A percentile compares a stretch with the other conserved stretches of the same genome.
These are phyloP conservation scores for Eurotiales sp. DNA, from an alignment of 2,329 filamentous ascomycete genomes.

Conservation along the genomic window DNA sequence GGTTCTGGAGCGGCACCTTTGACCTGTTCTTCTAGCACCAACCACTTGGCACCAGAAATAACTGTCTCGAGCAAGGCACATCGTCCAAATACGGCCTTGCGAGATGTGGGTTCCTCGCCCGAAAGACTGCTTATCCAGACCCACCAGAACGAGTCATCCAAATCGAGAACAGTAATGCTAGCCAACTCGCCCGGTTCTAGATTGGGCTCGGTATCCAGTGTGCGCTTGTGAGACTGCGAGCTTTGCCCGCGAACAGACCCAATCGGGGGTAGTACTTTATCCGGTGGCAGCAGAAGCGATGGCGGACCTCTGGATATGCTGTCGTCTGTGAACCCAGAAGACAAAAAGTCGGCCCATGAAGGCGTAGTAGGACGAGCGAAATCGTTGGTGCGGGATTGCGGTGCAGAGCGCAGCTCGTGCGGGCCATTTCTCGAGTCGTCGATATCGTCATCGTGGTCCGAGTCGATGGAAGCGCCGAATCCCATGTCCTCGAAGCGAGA, in stretches of 20 bases:
- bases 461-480: constrained; percentile 71
- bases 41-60: constrained; percentile 78
- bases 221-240: constrained; percentile 76
- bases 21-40: constrained; percentile 94
- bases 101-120: constrained; percentile 75
- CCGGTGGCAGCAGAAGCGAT: constrained; percentile 78
- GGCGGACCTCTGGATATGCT: constrained; percentile 60
- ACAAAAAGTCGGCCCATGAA: constrained; percentile 97
- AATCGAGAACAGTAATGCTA: constrained; percentile 77
- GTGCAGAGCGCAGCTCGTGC: constrained; percentile 60
- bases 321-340: constrained; percentile 81
- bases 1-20: constrained; percentile 86
- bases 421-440: constrained; percentile 33
- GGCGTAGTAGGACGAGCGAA: constrained; percentile 84
- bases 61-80: constrained; percentile 89
- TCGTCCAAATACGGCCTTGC: constrained; percentile 90
- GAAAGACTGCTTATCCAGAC: constrained; percentile 98
- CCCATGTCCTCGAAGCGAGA: constrained; percentile 95
- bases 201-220: constrained; percentile 63
- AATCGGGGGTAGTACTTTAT: constrained; percentile 86
- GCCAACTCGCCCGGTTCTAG: constrained; percentile 91
- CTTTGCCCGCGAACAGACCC: constrained; percentile 68
- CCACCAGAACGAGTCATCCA: constrained; percentile 99
- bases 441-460: constrained; percentile 61
- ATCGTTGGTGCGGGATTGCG: constrained; percentile 63